These are phyloP conservation scores for Fusarium circinatum DNA, from an alignment of 2,329 filamentous ascomycete genomes.

Conservation along the genomic window DNA sequence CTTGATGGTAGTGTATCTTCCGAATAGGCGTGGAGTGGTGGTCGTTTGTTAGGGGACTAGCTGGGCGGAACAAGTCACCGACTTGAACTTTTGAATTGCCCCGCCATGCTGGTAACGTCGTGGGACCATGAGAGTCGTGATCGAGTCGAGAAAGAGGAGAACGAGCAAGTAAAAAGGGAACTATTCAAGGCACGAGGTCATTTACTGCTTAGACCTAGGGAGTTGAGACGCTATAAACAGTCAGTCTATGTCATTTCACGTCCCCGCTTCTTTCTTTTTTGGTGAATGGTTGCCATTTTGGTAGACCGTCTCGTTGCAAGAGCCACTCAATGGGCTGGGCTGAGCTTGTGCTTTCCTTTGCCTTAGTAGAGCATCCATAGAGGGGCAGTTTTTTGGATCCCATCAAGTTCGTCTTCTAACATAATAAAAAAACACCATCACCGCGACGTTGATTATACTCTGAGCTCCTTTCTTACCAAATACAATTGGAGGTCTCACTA, in stretches of 20 bases:
- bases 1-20: background rate
- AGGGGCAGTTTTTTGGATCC: constrained; percentile 33
- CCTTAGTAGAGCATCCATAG: constrained; percentile 32
- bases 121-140: constrained; percentile 18
- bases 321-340: constrained; percentile 23
- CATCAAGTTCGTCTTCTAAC: constrained; percentile 28
- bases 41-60: constrained; percentile 13
- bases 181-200: constrained; percentile 7
- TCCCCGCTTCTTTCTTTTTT: constrained; percentile 28
- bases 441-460: background rate
- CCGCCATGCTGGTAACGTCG: constrained; percentile 22
- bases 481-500: background rate
- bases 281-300: constrained; percentile 16
- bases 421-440: constrained; percentile 10
- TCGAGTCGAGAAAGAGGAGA: constrained; percentile 20
- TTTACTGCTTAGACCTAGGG: constrained; percentile 9
- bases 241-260: constrained; percentile 3
- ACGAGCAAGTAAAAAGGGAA: background rate
- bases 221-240: background rate
- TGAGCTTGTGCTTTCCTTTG: constrained; percentile 9
- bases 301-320: constrained; percentile 34
- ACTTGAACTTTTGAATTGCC: background rate
- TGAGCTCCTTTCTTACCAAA: background rate
- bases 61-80: background rate
- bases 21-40: fast-evolving